Base-by-base conservation (phyloP, 441 rosid genomes). In the Arabidopsis lyrata region DNA sequence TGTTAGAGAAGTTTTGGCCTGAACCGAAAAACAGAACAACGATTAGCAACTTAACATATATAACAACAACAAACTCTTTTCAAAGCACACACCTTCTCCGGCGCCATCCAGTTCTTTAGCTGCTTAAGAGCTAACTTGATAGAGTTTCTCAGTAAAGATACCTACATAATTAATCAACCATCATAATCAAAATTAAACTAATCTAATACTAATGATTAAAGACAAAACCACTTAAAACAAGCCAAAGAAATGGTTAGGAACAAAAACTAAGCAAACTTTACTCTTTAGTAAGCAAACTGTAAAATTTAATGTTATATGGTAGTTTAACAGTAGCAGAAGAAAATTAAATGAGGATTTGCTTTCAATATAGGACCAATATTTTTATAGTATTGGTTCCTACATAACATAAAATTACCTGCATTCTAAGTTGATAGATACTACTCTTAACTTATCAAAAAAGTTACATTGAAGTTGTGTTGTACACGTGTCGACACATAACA, bases 21-120 rank as follows among this genome's bases (percentile, higher is more conserved):
- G 87, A 53, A 56, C 62, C 62, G 3, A 6, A 34, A 54, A 54
- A 36, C 5, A 24, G 18, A 67, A 18, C 3, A 50, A 22, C 7
- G n/a, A 56, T 14, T 41, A 35, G n/a, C 3, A 24, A 24, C 27
- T 24, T 24, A 24, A 24, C 27, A 24, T 24, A 24, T 24, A 24
- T 13, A 31, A 36, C 47, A 6, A 18, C 1, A 71, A 64, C 14
- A 48, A n/a, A 78, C 22, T 41, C 41, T 50, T 53, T 64, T 36
- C 39, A 60, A 72, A 61, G 53, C 1, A 1, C 61, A 53, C 61
- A 91, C 98, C 91, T 87, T 87, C 55, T 90, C 88, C 8, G 96
- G 90, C 20, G 63, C 68, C 96, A 91, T 91, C 98, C 98, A 91
- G 1, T 63, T 52, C 67, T 88, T 85, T 67, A 94, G 78, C 44